Conservation (phyloP, 2,329 filamentous ascomycete species). For the Colletotrichum musicola region DNA sequence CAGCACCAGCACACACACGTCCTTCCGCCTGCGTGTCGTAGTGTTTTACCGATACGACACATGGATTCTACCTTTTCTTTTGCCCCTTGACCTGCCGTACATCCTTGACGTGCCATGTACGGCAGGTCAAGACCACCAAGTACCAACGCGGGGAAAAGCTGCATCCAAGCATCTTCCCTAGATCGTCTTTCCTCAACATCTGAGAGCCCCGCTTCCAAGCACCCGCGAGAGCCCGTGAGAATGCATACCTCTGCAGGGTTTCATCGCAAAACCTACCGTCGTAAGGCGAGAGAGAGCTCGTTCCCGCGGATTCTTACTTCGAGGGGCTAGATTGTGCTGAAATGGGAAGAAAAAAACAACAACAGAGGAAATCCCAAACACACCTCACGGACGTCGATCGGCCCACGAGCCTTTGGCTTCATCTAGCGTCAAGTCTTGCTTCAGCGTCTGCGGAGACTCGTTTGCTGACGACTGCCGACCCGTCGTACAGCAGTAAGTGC, state of each 20-base stretch:
- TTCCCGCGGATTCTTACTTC: too few species aligned
- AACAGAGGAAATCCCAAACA: slow-evolving; percentile 8
- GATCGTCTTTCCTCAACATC: slow-evolving; percentile 25
- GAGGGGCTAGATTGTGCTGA: slow-evolving; percentile 6
- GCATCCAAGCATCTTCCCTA: slow-evolving; percentile 26
- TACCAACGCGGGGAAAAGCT: slow-evolving; percentile 7
- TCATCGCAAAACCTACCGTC: slow-evolving; percentile 30
- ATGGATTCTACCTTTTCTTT: too few species aligned
- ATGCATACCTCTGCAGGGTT: slow-evolving; percentile 23
- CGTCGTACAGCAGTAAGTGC: neutral
- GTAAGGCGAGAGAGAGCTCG: neutral
- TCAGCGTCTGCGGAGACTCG: neutral
- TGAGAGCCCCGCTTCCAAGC: slow-evolving; percentile 16
- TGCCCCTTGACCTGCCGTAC: too few species aligned
- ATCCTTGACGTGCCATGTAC: too few species aligned
- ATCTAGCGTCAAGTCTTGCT: slow-evolving; percentile 26
- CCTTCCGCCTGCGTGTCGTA: neutral
- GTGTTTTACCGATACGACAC: too few species aligned
- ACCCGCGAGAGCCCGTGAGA: neutral
- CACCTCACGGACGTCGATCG: slow-evolving; percentile 29
- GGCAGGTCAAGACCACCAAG: neutral
- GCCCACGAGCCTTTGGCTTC: slow-evolving; percentile 31
- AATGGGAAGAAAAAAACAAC: neutral
- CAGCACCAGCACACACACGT: neutral
- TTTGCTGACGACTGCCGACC: neutral